Conservation (phyloP, 371 early-diverging fungal genomes). For the Mycotypha africana region DNA sequence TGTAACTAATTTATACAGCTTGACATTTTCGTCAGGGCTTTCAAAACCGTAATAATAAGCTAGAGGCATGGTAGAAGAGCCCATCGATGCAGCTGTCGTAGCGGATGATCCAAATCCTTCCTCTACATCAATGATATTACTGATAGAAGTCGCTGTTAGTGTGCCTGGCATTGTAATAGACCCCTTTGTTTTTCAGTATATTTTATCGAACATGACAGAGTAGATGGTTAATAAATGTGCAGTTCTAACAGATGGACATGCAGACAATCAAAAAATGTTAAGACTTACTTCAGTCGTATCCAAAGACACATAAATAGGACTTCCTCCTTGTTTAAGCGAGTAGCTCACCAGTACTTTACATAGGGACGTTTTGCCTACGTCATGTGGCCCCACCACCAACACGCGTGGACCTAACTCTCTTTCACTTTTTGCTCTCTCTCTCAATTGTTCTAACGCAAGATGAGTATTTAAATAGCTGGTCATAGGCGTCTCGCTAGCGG, state of each 20-base stretch:
- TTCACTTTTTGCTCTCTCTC: constrained; percentile 44
- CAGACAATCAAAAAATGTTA: no score
- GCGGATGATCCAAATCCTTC: constrained; percentile 83
- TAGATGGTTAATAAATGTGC: no score
- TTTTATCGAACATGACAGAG: no score
- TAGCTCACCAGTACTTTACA: constrained; percentile 82
- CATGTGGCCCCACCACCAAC: constrained; percentile 85
- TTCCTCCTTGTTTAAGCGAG: constrained; percentile 66
- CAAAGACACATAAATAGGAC: constrained; percentile 80
- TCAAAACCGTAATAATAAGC: constrained; percentile 91
- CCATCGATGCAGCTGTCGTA: constrained; percentile 60
- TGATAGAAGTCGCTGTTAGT: constrained; percentile 71
- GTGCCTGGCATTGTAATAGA: constrained; percentile 85
- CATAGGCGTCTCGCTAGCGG: constrained; percentile 94
- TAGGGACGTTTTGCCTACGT: constrained; percentile 88
- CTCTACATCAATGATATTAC: constrained; percentile 76
- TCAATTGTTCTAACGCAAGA: constrained; percentile 75
- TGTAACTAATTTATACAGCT: constrained; percentile 66
- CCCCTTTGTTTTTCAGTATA: no score
- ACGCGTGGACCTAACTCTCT: constrained; percentile 61
- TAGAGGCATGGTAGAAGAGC: constrained; percentile 71
- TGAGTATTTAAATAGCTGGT: constrained; percentile 82
- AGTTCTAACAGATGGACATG: no score
- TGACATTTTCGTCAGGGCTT: constrained; percentile 68
- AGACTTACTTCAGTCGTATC: constrained; percentile 74